These are phyloP conservation scores for Penicillium fimorum DNA, from an alignment of 495 filamentous ascomycete species.

Conservation along the genomic window DNA sequence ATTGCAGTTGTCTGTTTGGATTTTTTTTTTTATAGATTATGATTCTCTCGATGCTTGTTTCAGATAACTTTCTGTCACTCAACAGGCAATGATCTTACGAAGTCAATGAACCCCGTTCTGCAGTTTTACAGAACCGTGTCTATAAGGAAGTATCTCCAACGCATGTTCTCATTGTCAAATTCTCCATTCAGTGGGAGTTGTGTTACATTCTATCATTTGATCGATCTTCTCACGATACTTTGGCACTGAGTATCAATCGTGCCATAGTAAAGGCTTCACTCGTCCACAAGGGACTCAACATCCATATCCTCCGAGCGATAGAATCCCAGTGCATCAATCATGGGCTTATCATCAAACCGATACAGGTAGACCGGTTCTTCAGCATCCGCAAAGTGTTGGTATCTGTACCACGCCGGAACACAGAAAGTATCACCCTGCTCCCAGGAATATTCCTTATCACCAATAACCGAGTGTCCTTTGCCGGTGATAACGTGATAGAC, in stretches of 20 bases:
- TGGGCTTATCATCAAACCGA: constrained; percentile 47
- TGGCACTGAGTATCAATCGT: neutral
- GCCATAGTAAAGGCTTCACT: neutral
- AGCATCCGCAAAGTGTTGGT: constrained; percentile 39
- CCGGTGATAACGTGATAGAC: constrained; percentile 46
- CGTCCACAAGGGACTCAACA: constrained; percentile 24
- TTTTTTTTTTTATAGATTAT: constrained; percentile 5
- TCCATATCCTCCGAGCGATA: constrained; percentile 40
- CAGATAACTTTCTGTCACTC: neutral
- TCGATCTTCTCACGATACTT: neutral
- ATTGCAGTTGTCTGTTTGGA: neutral
- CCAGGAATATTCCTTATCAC: constrained; percentile 33
- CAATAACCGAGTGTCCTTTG: constrained; percentile 33
- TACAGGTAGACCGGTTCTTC: constrained; percentile 44
- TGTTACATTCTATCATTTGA: neutral
- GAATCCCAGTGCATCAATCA: constrained; percentile 45
- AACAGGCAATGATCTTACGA: constrained; percentile 5
- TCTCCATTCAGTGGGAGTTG: neutral
- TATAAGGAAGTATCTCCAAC: neutral
- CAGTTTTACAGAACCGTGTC: neutral
- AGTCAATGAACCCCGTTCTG: constrained; percentile 3
- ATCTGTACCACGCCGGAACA: constrained; percentile 43
- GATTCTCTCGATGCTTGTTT: neutral
- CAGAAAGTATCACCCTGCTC: constrained; percentile 45
- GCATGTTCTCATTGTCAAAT: neutral